A percentile compares a stretch with the other conserved stretches of the same genome.
Conservation (phyloP, 2,329 filamentous ascomycete species). For the Alternaria novae-zelandiae region DNA sequence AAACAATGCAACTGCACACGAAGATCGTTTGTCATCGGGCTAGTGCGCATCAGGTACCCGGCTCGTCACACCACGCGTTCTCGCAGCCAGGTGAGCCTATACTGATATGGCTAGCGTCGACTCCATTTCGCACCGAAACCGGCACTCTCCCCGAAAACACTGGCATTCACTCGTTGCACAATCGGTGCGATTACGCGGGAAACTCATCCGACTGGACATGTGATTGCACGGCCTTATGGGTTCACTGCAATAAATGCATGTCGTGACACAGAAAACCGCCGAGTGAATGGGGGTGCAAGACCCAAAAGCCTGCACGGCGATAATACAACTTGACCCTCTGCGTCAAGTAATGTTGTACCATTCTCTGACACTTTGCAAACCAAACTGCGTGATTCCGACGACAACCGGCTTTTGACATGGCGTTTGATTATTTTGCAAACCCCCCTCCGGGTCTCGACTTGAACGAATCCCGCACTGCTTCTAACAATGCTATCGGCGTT, state of each 20-base stretch:
- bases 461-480: constrained; percentile 27
- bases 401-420: neutral
- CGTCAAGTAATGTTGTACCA: neutral
- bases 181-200: neutral
- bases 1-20: neutral
- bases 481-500: constrained; percentile 30
- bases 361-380: neutral
- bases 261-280: neutral
- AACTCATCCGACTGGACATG: neutral
- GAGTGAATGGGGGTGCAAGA: neutral
- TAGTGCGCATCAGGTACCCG: neutral
- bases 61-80: neutral
- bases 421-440: constrained; percentile 18
- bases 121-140: neutral
- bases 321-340: neutral
- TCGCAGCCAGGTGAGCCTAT: neutral
- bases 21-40: neutral
- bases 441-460: constrained; percentile 25
- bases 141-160: neutral
- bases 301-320: neutral
- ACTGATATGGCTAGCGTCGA: neutral
- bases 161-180: neutral
- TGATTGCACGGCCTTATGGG: neutral
- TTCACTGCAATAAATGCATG: neutral
- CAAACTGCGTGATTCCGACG: neutral